Base-by-base conservation (phyloP, 176 grass and related monocot species). In the Triticum timopheevii region DNA sequence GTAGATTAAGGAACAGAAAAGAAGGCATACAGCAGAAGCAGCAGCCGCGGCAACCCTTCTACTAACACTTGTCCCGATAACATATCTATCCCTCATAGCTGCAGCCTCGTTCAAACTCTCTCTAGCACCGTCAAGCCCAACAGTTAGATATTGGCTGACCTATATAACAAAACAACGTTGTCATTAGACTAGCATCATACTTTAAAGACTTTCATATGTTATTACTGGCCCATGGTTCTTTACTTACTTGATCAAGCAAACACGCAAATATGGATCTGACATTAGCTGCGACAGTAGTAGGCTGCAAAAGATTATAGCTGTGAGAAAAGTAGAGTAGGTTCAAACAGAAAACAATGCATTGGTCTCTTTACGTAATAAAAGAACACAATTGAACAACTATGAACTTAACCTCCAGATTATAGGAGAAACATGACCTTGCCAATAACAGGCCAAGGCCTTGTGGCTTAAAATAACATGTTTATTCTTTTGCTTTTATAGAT, bases 161-260 rank as follows among this genome's bases (percentile, higher is more conserved):
- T 99, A 80, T 76, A 79, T 86, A 78, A 11, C 76, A 78, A 88
- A 67, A 65, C 59, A 88, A 65, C 61, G 12, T 69, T 76, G 23
- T 79, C 68, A 86, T 75, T 65, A 84, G 45, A 63, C 20, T 77
- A 69, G 30, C 74, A 83, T 86, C 47, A 76, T 35, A 56, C 56
- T 79, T 69, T 22, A 70, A 82, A 76, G 68, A 36, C 30, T 62
- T 30, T 19, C 44, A 77, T 22, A 77, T 82, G 56, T 56, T 83
- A 68, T 31, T 77, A 36, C 33, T 59, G 12, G 31, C 5, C 61
- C 22, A 20, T 45, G 61, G 54, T 65, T 65, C 67, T 86, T 23
- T 67, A 91, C 97, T 94, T 92, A 96, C 97, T 96, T 99, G 94
- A 86, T 94, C 92, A 75, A 99, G 90, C 90, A 99, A 93, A 89